Evolutionary conservation across 352 stramenopile genomes (phyloP), one percentile per base, ranked within the genome.

Genomic region (Phytopythium delawarense): DNA sequence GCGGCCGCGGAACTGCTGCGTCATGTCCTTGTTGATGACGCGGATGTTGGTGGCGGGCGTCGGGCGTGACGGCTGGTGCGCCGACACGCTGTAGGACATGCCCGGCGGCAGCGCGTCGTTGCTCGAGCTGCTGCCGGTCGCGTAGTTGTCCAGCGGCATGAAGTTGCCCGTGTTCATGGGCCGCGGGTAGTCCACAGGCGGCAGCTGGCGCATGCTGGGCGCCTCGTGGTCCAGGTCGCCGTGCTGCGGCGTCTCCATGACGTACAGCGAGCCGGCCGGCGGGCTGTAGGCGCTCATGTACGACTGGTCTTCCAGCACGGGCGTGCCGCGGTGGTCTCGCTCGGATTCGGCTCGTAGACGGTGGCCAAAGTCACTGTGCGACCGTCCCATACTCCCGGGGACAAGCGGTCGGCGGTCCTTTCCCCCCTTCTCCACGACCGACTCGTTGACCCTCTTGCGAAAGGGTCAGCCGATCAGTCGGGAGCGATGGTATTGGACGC

Each of bases 21-120:
- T 91, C 83, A 96, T 92, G 62, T 96, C 87, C 69, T 96, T 96
- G 74, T 96, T 90, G 65, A 96, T 96, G 18, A 96, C 87, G 49
- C 87, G 87, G 52, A 96, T 92, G 63, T 91, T 82, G 61, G 89
- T 92, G 67, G 91, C 85, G 53, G 84, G 72, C 58, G 69, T 75
- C 48, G 81, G 81, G 61, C 89, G 81, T 60, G 89, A 81, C 34
- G 16, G 28, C 37, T 28, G 42, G 23, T 61, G 55, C 64, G 81
- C 70, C 20, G 79, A 79, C 11, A 79, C 69, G 57, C 76, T 90
- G 46, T 76, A 72, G 1, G 48, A 39, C 48, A 37, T 37, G 55
- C 65, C 72, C 13, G 67, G 57, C 20, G 63, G 52, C 28, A 32
- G 28, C 30, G 44, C 11, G 48, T 64, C 57, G 53, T 23, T 30